Percentiles rank a stretch among this genome's conserved stretches.
phyloP scores from a whole-genome alignment of 2,329 filamentous ascomycete genomes.

The Sarocladium kiliense region DNA sequence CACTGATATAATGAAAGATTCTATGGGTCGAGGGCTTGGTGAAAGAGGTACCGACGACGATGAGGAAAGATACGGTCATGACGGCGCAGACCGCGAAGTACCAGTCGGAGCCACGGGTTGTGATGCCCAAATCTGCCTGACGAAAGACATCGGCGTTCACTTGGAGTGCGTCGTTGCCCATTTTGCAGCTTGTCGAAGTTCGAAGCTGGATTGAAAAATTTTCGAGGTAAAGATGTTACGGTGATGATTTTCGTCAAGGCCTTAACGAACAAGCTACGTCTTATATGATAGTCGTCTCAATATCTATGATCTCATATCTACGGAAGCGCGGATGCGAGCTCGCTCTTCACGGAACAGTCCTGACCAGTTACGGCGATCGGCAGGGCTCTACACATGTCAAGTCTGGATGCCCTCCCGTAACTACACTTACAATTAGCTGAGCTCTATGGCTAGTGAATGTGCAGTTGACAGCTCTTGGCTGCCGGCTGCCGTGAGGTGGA shows the following conservation, averaged over 20 bases:
- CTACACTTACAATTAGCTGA: neutral
- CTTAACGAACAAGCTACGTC: neutral
- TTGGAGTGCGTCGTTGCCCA: constrained; percentile 39
- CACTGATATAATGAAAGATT: constrained; percentile 52
- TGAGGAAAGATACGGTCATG: constrained; percentile 50
- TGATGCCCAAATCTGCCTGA: constrained; percentile 53
- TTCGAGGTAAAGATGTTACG: too few species aligned
- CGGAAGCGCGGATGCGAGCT: neutral
- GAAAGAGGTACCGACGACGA: constrained; percentile 46
- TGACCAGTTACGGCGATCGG: neutral
- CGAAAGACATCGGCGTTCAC: constrained; percentile 40
- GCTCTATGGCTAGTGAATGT: neutral
- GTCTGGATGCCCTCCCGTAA: neutral
- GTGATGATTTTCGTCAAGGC: too few species aligned
- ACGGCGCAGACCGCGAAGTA: constrained; percentile 57
- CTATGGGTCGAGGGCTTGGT: constrained; percentile 49
- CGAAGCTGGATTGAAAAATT: neutral
- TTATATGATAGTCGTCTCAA: neutral
- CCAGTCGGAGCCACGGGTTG: constrained; percentile 54
- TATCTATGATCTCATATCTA: constrained; percentile 2
- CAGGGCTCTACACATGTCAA: neutral
- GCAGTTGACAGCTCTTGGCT: constrained; percentile 4
- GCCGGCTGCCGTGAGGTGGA: neutral
- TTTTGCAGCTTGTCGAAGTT: neutral
- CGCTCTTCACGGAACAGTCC: neutral